Evolutionary conservation across 176 grass and related monocot genomes (phyloP).

Genomic region (Eremochloa ophiuroides): DNA sequence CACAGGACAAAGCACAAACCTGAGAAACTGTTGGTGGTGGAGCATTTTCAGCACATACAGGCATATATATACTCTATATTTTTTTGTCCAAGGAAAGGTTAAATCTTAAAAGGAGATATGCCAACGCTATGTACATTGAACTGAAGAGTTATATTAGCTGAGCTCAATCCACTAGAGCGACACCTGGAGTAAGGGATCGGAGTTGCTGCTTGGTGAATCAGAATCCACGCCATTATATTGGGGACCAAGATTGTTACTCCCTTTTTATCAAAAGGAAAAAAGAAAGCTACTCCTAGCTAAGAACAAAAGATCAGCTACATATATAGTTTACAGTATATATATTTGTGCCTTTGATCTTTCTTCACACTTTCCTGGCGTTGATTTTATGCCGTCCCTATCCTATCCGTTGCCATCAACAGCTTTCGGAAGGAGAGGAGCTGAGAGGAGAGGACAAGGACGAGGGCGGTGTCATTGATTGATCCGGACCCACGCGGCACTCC

Average conservation of each 20-base stretch:
- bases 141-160: background rate
- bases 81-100: background rate
- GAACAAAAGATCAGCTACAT: background rate
- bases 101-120: background rate
- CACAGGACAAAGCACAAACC: background rate
- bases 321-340: too few species aligned
- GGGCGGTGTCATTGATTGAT: background rate
- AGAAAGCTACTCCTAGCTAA: background rate
- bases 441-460: background rate
- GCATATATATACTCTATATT: background rate
- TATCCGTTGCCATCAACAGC: constrained; percentile 21
- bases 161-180: background rate
- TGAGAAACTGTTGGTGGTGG: background rate
- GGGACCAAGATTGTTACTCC: background rate
- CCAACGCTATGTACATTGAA: background rate
- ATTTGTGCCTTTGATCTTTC: background rate
- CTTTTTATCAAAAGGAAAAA: background rate
- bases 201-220: constrained; percentile 35
- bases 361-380: background rate
- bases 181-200: background rate
- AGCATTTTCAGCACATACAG: background rate
- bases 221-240: constrained; percentile 2
- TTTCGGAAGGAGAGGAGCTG: constrained; percentile 6
- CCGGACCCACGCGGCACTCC: constrained; percentile 28
- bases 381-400: constrained; percentile 1